Percentiles rank a stretch among this genome's conserved stretches.
Evolutionary conservation across 2,329 filamentous ascomycete species (phyloP).

Genomic region (Pseudogymnoascus sp.): DNA sequence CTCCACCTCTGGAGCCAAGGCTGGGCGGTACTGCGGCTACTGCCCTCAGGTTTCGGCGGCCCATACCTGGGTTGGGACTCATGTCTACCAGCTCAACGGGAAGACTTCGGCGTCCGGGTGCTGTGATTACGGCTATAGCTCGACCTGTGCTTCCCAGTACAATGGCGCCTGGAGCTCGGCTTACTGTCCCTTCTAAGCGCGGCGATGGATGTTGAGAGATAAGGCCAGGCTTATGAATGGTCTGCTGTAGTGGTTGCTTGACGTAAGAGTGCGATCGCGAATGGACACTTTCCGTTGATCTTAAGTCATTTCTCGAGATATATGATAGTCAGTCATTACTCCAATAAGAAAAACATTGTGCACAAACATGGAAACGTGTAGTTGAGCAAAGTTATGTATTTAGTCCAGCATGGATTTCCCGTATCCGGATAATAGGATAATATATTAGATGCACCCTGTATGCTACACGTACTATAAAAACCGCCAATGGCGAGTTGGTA

Average conservation of each 20-base stretch:
- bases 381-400: no score
- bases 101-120: not conserved
- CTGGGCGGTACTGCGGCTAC: not conserved
- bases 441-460: no score
- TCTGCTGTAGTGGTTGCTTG: not conserved
- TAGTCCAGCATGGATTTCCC: no score
- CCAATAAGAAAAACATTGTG: not conserved
- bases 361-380: not conserved
- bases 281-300: not conserved
- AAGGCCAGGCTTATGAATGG: not conserved
- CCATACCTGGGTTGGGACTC: not conserved
- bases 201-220: not conserved
- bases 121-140: not conserved
- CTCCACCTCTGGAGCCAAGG: not conserved
- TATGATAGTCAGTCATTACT: not conserved
- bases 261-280: not conserved
- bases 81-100: not conserved
- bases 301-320: not conserved
- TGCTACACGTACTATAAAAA: no score
- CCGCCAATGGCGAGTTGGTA: no score
- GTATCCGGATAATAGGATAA: no score
- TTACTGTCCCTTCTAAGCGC: not conserved
- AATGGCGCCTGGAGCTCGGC: not conserved
- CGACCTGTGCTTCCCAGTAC: not conserved
- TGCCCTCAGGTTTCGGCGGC: not conserved